Evolutionary conservation across 129 eudicot genomes (phyloP).

Genomic region (Pittosporum tobira): DNA sequence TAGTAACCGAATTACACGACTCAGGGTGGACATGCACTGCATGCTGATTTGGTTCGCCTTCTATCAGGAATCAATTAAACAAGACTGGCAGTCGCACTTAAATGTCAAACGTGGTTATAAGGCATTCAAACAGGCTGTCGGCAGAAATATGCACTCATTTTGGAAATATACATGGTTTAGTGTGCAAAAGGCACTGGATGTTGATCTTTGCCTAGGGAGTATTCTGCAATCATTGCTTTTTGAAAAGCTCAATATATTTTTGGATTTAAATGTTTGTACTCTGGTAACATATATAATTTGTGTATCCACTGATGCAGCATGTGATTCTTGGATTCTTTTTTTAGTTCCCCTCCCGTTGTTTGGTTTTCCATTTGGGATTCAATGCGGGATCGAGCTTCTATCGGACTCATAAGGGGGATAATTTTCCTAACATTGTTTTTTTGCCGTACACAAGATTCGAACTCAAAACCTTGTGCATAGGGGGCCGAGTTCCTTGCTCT

Average conservation of each 20-base stretch:
- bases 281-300: too few species aligned
- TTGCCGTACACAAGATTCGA: too few species aligned
- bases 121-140: background rate
- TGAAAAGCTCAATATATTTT: background rate
- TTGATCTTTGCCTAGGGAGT: background rate
- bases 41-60: constrained; percentile 64
- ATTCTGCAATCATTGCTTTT: background rate
- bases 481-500: too few species aligned
- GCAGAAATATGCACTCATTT: background rate
- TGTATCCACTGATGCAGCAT: too few species aligned
- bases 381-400: too few species aligned
- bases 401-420: too few species aligned
- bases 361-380: too few species aligned
- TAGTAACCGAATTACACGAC: constrained; percentile 9
- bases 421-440: too few species aligned
- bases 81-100: background rate
- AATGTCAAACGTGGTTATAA: background rate
- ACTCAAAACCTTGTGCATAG: too few species aligned
- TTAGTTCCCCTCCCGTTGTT: too few species aligned
- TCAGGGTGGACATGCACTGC: constrained; percentile 86
- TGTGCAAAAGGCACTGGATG: constrained; percentile 10
- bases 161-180: background rate
- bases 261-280: background rate
- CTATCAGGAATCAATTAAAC: constrained; percentile 23
- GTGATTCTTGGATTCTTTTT: too few species aligned